Percentiles rank a stretch among this genome's conserved stretches.
Evolutionary conservation across 306 rosid genomes (phyloP).

Genomic region (Sesbania bispinosa): DNA sequence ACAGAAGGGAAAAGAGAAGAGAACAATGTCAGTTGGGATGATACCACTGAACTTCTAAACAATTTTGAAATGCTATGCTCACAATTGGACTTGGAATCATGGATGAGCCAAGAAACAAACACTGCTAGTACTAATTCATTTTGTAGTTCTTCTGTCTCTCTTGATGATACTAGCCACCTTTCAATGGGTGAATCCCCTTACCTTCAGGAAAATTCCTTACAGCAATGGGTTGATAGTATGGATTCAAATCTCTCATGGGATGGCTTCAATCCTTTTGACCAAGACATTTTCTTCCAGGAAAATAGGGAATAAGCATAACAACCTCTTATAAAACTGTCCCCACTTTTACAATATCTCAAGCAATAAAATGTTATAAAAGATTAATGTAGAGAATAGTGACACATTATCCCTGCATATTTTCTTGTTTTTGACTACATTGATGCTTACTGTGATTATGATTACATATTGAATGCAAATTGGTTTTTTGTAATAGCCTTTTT

Average conservation of each 20-base stretch:
- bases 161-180: conserved; percentile 51
- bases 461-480: conserved; percentile 1
- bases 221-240: conserved; percentile 50
- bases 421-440: neutral
- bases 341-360: neutral
- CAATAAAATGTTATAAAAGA: neutral
- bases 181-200: conserved; percentile 48
- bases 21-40: conserved; percentile 30
- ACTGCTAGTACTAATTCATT: conserved; percentile 37
- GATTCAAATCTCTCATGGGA: conserved; percentile 65
- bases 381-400: conserved; percentile 18
- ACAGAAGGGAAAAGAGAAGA: conserved; percentile 25
- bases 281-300: conserved; percentile 42
- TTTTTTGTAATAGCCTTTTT: neutral
- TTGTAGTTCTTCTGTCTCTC: conserved; percentile 50
- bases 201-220: conserved; percentile 33
- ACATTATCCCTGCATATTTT: conserved; percentile 15
- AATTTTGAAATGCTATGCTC: conserved; percentile 42
- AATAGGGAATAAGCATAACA: conserved; percentile 24
- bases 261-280: conserved; percentile 45
- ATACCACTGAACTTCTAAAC: conserved; percentile 34
- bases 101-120: conserved; percentile 52
- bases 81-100: conserved; percentile 43
- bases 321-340: neutral
- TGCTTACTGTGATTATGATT: conserved; percentile 26